These are phyloP conservation scores for Lactifluus piperatus DNA, from an alignment of 768 basidiomycete genomes.

Conservation along the genomic window DNA sequence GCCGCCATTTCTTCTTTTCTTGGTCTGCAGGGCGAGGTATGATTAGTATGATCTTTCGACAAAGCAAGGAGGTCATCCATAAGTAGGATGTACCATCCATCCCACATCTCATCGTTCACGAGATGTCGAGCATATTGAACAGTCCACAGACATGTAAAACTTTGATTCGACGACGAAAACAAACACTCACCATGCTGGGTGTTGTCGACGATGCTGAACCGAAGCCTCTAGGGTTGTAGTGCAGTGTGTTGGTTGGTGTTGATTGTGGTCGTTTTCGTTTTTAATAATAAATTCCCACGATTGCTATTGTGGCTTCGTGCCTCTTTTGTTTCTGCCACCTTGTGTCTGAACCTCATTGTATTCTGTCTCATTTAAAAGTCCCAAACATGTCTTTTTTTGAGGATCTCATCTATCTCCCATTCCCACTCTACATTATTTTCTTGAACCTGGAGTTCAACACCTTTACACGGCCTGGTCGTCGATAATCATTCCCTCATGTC, in stretches of 20 bases:
- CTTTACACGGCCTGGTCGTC: conserved; percentile 2
- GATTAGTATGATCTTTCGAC: conserved; percentile 16
- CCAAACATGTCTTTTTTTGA: neutral
- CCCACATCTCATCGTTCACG: conserved; percentile 10
- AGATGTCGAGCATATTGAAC: conserved; percentile 4
- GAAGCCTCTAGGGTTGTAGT: conserved; percentile 23
- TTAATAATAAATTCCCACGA: too few relatives aligned
- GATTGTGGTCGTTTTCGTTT: too few relatives aligned
- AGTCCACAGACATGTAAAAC: neutral
- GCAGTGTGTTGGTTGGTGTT: conserved; percentile 4
- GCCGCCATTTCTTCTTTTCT: conserved; percentile 98
- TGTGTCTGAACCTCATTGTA: neutral
- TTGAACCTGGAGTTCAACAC: conserved; percentile 17
- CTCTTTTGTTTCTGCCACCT: neutral
- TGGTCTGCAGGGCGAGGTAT: conserved; percentile 51
- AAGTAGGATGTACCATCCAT: conserved; percentile 27
- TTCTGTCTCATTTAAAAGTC: neutral
- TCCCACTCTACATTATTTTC: neutral
- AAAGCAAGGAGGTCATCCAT: conserved; percentile 22
- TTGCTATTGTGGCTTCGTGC: neutral
- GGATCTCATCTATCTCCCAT: neutral
- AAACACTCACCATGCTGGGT: conserved; percentile 31
- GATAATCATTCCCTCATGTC: conserved; percentile 3
- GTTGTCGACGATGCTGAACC: conserved; percentile 28
- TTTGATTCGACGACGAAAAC: neutral